Base-by-base conservation (phyloP, 805 yeast species). In the Zygoascus biomembranicola region DNA sequence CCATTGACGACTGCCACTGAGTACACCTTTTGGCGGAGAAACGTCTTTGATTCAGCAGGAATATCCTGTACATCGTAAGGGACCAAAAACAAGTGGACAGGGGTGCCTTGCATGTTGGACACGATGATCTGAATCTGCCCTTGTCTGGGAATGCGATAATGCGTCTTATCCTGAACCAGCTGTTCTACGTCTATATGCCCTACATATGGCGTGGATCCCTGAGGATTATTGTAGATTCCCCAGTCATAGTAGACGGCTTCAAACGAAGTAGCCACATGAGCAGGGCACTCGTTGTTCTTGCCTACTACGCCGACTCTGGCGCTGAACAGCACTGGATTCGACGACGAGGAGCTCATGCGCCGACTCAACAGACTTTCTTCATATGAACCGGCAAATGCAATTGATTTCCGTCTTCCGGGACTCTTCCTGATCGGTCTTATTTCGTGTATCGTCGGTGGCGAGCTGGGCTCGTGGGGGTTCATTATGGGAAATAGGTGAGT, bases 71-170 rank as follows among this genome's bases (percentile, higher is more conserved):
- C 43, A 52, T 69, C 66, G 52, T 69, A 69, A 32, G 70, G 69
- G 11, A 69, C 55, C 20, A 69, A 52, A 51, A 66, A 64, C 47
- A 68, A 49, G 41, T 59, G 62, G n/a, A 66, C 62, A 4, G 70
- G 66, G 0, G 69, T 68, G 32, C 62, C 58, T 35, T 66, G 61
- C 18, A 61, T 53, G 50, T 68, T 67, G 35, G 67, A 64, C 2
- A 68, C 55, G n/a, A 66, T 63, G 16, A 68, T 56, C 53, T 68
- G 72, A 26, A 68, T 46, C 55, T 63, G 64, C 3, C 72, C 72
- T 11, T 57, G 52, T n/a, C 58, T 53, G 32, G 72, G 72, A 28
- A 68, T 60, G 42, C 65, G 47, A 54, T 65, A 65, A 1, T 52
- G 26, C 46, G 32, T 44, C 10, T 32, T 35, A 19, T 50, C 18